phyloP scores from a whole-genome alignment of 164 flowering plant species.

The Vitis vinifera region ASM3070453v1 NC_081806.1:3948001-3948500 shows the following conservation, averaged over 20 bases:
- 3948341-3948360: conserved; percentile 6
- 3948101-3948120: conserved; percentile 77
- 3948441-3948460: conserved; percentile 17
- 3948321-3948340: not conserved
- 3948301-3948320: not conserved
- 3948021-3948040: conserved; percentile 97
- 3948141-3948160: conserved; percentile 89
- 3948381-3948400: not conserved
- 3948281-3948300: conserved; percentile 1
- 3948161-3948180: conserved; percentile 65
- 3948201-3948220: conserved; percentile 13
- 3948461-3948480: not conserved
- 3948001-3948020: conserved; percentile 76
- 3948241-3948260: not conserved
- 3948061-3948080: conserved; percentile 90
- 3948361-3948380: not conserved
- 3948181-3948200: conserved; percentile 14
- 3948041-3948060: conserved; percentile 83
- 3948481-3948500: not conserved
- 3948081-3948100: conserved; percentile 88
- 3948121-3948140: conserved; percentile 84
- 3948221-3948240: conserved; percentile 21
- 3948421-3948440: not conserved
- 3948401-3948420: conserved; percentile 2
- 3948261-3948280: conserved; percentile 1